These are phyloP conservation scores for Pseudohyphozyma bogoriensis DNA, from an alignment of 768 basidiomycete species.

Conservation along the genomic window DNA sequence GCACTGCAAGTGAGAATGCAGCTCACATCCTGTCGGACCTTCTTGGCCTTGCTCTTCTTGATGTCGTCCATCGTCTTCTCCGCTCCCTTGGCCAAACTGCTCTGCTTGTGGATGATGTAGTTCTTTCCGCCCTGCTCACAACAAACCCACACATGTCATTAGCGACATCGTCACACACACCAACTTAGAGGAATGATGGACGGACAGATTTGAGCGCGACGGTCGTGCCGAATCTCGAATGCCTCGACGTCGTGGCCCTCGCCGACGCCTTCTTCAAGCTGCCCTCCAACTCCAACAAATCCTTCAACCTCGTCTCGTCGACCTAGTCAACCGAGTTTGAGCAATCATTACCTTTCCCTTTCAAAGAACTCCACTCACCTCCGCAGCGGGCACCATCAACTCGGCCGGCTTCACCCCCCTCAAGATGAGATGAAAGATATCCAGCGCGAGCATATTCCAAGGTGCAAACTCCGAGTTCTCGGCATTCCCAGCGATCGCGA, in stretches of 20 bases:
- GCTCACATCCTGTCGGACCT: conserved; percentile 41
- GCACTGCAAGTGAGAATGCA: neutral
- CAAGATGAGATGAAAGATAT: conserved; percentile 85
- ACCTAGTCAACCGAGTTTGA: conserved; percentile 2
- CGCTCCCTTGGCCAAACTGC: conserved; percentile 60
- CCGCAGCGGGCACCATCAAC: conserved; percentile 30
- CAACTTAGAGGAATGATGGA: neutral
- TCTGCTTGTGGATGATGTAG: conserved; percentile 69
- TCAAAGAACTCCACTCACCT: conserved; percentile 6
- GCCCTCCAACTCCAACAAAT: conserved; percentile 68
- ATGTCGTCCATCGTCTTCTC: conserved; percentile 61
- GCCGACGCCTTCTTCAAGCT: conserved; percentile 49
- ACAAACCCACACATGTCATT: neutral
- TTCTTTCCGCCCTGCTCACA: conserved; percentile 38
- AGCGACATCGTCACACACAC: neutral
- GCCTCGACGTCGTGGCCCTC: conserved; percentile 54
- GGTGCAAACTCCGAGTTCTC: conserved; percentile 68
- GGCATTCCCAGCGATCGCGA: conserved; percentile 74
- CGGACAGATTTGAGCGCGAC: conserved; percentile 59
- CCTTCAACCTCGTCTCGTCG: conserved; percentile 46
- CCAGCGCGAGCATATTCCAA: conserved; percentile 82
- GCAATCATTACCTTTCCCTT: too few relatives aligned
- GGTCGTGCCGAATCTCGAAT: conserved; percentile 94
- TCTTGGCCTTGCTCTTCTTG: conserved; percentile 52
- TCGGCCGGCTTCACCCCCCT: conserved; percentile 61